These are phyloP conservation scores for Linum trigynum DNA, from an alignment of 345 rosid species.

Conservation along the genomic window DNA sequence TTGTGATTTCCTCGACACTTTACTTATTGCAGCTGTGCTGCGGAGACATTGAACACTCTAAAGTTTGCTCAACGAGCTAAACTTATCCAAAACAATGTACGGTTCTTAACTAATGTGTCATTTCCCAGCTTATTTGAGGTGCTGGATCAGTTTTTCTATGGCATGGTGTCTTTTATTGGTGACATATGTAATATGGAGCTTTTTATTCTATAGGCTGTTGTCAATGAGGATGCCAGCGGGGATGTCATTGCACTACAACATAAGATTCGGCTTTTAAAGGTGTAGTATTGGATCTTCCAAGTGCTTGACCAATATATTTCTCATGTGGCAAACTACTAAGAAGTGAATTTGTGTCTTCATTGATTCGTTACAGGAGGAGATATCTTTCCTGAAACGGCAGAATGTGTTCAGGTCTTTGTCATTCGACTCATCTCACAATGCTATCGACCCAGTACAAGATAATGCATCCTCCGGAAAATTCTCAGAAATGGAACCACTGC, in stretches of 20 bases:
- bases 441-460: conserved; percentile 29
- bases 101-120: conserved; percentile 17
- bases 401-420: conserved; percentile 72
- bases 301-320: not conserved
- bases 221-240: conserved; percentile 86
- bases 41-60: conserved; percentile 84
- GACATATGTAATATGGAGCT: not conserved
- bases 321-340: conserved; percentile 6
- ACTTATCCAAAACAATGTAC: conserved; percentile 86
- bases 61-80: conserved; percentile 98
- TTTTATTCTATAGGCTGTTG: conserved; percentile 57
- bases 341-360: conserved; percentile 3
- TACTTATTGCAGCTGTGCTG: conserved; percentile 58
- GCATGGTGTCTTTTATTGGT: no score
- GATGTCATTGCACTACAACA: conserved; percentile 67
- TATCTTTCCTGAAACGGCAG: conserved; percentile 63
- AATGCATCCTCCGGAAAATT: conserved; percentile 18
- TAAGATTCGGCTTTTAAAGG: conserved; percentile 83
- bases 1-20: not conserved
- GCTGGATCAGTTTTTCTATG: conserved; percentile 8
- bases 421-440: conserved; percentile 48
- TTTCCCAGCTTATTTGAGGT: not conserved
- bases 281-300: conserved; percentile 14
- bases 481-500: conserved; percentile 23
- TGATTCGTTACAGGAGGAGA: conserved; percentile 63